Evolutionary conservation across 306 rosid species (phyloP).

Genomic region (Vigna hirtella): DNA sequence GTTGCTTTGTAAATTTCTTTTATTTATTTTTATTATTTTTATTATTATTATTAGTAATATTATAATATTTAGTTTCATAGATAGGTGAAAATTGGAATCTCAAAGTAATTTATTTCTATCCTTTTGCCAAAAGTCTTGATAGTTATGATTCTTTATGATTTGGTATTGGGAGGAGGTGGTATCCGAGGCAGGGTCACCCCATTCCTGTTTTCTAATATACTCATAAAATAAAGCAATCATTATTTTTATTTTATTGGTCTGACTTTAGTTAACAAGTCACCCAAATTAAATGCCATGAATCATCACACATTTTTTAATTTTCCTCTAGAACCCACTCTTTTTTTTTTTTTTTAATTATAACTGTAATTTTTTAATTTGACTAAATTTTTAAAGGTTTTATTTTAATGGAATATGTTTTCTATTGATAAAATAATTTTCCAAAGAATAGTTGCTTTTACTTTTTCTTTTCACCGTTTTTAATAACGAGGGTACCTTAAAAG

Average conservation of each 20-base stretch:
- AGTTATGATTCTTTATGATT: slow-evolving; percentile 19
- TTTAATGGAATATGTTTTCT: too few relatives aligned
- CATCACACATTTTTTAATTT: not conserved
- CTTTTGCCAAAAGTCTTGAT: not conserved
- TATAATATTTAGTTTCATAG: slow-evolving; percentile 8
- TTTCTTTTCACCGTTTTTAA: not conserved
- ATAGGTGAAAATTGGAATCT: slow-evolving; percentile 44
- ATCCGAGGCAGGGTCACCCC: slow-evolving; percentile 32
- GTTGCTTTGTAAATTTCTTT: slow-evolving; percentile 56
- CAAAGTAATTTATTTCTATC: slow-evolving; percentile 10
- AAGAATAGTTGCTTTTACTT: not conserved
- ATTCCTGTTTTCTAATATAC: not conserved
- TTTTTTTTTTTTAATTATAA: too few relatives aligned
- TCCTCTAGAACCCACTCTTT: not conserved
- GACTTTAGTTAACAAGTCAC: not conserved
- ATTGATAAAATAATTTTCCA: not conserved
- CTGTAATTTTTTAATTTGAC: too few relatives aligned
- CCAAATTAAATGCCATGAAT: not conserved
- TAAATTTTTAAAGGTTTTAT: too few relatives aligned
- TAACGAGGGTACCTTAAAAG: not conserved
- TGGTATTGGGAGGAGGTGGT: slow-evolving; percentile 34
- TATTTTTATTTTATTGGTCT: not conserved
- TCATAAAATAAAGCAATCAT: not conserved
- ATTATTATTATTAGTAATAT: slow-evolving; percentile 10
- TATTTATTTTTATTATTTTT: not conserved